Conservation (phyloP, 768 basidiomycete genomes). For the Macrolepiota fuliginosa region DNA sequence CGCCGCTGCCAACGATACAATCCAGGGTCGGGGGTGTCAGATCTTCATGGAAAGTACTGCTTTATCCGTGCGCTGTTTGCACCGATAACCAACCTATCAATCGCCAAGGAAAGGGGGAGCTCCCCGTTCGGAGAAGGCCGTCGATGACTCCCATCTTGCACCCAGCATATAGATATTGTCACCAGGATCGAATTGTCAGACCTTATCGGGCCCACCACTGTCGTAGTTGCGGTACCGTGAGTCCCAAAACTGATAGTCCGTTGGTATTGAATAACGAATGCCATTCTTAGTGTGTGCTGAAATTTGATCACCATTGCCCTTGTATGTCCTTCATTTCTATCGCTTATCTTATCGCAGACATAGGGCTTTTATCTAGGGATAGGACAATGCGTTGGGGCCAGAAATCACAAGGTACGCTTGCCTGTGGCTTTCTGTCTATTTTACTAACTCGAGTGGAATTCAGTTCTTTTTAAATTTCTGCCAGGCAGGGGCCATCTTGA, state of each 20-base stretch:
- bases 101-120: slow-evolving; percentile 9
- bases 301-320: slow-evolving; percentile 89
- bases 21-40: background rate
- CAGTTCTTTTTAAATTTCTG: slow-evolving; percentile 87
- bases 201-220: slow-evolving; percentile 81
- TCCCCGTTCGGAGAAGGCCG: slow-evolving; percentile 32
- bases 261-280: background rate
- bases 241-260: slow-evolving; percentile 23
- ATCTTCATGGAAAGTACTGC: background rate
- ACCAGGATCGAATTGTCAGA: slow-evolving; percentile 61
- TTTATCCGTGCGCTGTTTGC: slow-evolving; percentile 10
- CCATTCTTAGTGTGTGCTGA: slow-evolving; percentile 65
- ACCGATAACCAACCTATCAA: background rate
- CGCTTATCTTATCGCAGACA: background rate
- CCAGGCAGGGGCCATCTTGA: slow-evolving; percentile 57
- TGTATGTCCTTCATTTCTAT: slow-evolving; percentile 46
- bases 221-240: slow-evolving; percentile 75
- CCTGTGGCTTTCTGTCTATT: background rate
- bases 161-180: slow-evolving; percentile 69
- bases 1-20: background rate
- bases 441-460: background rate
- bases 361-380: slow-evolving; percentile 57
- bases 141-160: slow-evolving; percentile 42
- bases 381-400: slow-evolving; percentile 91
- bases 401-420: slow-evolving; percentile 73